phyloP scores from a whole-genome alignment of 805 yeast genomes.

The Ogataea naganishii region DNA sequence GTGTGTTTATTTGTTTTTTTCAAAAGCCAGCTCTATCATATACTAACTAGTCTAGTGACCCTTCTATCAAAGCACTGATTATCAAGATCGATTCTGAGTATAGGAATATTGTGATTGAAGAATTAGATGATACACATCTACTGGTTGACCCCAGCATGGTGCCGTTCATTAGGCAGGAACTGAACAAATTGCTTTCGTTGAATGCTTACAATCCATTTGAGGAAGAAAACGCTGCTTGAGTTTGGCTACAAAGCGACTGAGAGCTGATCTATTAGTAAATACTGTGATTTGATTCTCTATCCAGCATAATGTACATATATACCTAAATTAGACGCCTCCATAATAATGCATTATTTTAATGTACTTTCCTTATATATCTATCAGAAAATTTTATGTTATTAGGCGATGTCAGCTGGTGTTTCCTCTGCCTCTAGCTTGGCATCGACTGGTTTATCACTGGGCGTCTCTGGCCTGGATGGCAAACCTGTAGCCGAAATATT shows the following conservation, averaged over 20 bases:
- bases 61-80: conserved; percentile 83
- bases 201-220: conserved; percentile 82
- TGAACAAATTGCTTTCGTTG: conserved; percentile 66
- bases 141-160: conserved; percentile 74
- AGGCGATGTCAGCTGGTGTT: no score
- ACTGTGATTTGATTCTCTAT: no score
- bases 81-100: conserved; percentile 69
- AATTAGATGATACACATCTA: conserved; percentile 86
- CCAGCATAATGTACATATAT: no score
- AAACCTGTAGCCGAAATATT: no score
- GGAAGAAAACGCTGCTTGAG: conserved; percentile 49
- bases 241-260: no score
- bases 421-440: no score
- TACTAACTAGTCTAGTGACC: conserved; percentile 46
- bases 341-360: conserved; percentile 1
- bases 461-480: no score
- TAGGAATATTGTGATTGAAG: conserved; percentile 67
- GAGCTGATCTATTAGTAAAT: no score
- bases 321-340: no score
- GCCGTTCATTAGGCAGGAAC: conserved; percentile 65
- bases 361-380: background rate
- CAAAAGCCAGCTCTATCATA: background rate
- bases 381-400: no score
- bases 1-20: conserved; percentile 11
- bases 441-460: no score